These are phyloP conservation scores for Penicillium lividum DNA, from an alignment of 495 filamentous ascomycete genomes.

Conservation along the genomic window DNA sequence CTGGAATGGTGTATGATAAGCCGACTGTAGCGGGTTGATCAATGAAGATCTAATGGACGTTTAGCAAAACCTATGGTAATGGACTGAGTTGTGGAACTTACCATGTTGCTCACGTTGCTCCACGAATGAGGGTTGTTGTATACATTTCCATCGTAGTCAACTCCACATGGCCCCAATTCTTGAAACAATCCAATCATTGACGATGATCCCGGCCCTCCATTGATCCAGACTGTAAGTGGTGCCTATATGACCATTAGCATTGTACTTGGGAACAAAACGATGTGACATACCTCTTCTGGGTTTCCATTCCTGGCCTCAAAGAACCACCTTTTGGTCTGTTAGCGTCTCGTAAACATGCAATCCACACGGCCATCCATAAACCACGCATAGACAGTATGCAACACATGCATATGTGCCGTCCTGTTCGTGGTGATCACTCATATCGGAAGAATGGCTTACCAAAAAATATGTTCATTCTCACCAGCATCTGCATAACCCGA, in stretches of 20 bases:
- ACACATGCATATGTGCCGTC: not conserved
- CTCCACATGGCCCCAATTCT: constrained; percentile 62
- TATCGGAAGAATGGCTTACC: constrained; percentile 17
- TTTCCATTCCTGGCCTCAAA: constrained; percentile 59
- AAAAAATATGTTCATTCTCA: constrained; percentile 65
- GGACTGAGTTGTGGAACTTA: constrained; percentile 17
- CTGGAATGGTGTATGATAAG: constrained; percentile 58
- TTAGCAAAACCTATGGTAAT: not conserved
- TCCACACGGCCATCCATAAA: too few species aligned
- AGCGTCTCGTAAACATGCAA: not conserved
- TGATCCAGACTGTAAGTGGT: constrained; percentile 66
- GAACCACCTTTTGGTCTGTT: constrained; percentile 46
- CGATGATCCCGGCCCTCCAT: constrained; percentile 57
- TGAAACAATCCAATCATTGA: constrained; percentile 65
- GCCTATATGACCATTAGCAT: constrained; percentile 29
- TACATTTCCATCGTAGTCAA: constrained; percentile 50
- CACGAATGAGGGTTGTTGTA: constrained; percentile 61
- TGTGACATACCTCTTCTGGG: constrained; percentile 36
- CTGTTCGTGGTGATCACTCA: too few species aligned
- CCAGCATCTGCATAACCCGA: constrained; percentile 66
- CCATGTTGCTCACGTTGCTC: constrained; percentile 60
- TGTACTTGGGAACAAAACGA: not conserved
- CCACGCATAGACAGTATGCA: too few species aligned
- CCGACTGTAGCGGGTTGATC: constrained; percentile 62
- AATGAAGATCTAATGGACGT: constrained; percentile 40